Conservation (phyloP, 2,329 filamentous ascomycete species). For the Colletotrichum sp. region DNA sequence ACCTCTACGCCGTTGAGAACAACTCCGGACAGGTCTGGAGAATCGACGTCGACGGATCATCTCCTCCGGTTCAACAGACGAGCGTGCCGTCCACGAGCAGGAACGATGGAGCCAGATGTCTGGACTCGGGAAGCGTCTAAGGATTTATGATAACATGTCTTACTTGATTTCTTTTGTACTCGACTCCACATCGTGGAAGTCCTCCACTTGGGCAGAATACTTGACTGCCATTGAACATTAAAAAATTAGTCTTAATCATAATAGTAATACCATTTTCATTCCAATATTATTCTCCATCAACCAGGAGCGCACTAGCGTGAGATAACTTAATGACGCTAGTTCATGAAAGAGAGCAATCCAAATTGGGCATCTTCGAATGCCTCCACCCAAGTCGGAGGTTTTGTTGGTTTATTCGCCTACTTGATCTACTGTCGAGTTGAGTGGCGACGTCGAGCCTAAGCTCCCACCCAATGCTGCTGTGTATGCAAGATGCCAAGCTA, state of each 20-base stretch:
- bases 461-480: conserved; percentile 9
- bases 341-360: no score
- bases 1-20: conserved; percentile 25
- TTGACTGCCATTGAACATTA: neutral
- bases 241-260: neutral
- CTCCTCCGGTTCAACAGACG: neutral
- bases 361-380: no score
- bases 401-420: neutral
- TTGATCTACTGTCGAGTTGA: neutral
- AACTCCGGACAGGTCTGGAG: conserved; percentile 25
- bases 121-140: neutral
- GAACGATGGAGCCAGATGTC: conserved; percentile 19
- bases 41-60: conserved; percentile 15
- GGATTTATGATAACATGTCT: neutral
- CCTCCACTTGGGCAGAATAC: neutral
- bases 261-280: neutral
- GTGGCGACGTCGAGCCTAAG: neutral
- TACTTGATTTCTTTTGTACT: neutral
- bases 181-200: neutral
- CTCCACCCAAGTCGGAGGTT: no score
- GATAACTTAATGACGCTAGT: no score
- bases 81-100: neutral
- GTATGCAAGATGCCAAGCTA: conserved; percentile 9
- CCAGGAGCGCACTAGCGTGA: rapidly evolving
- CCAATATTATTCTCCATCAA: neutral